Evolutionary conservation across 1,284 basidiomycete genomes (phyloP), one percentile per base, ranked within the genome.

Genomic region (Tetrapyrgos nigripes): DNA sequence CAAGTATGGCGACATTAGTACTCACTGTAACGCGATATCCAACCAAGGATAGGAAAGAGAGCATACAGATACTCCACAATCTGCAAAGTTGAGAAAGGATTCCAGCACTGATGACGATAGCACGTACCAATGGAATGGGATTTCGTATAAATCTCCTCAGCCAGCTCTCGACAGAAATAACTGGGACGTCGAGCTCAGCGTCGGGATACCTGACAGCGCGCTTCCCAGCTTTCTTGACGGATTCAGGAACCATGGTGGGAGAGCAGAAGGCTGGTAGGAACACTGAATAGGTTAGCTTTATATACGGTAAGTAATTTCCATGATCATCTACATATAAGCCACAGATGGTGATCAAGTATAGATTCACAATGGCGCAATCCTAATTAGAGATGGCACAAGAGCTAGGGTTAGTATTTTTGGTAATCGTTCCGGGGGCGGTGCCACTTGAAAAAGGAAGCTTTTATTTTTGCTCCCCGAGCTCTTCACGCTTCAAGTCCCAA

Each of bases 11-110:
- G 50, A 31, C 31, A 62, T 72, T 46, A 19, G 40, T 13, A 76
- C 86, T 65, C 55, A 90, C 90, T 96, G 77, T 97, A 97, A 66
- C 93, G 83, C 9, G 86, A 83, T 40, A 92, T 87, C 94, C 94
- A 97, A 50, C 83, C 77, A 1, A 92, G 33, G 70, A 96, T 92
- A 1, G 94, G 94, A 75, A 97, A 96, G 11, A 96, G 78, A 61
- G 85, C 83, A 53, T 72, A 67, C 28, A 93, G 35, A 68, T 96
- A 97, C 54, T 78, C 64, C 37, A 80, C 69, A 43, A 82, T 70
- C 90, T 93, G 60, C 46, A 53, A 58, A 46, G 33, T 11, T 54
- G 1, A 19, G 6, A 47, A 28, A 45, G 51, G 55, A 57, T 57
- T 40, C 17, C 61, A 57, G 37, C 37, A 49, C 53, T 50, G 37